A percentile compares a stretch with the other conserved stretches of the same genome.
These are phyloP conservation scores for Cordyceps cateniannulata DNA, from an alignment of 2,329 filamentous ascomycete species.

Conservation along the genomic window DNA sequence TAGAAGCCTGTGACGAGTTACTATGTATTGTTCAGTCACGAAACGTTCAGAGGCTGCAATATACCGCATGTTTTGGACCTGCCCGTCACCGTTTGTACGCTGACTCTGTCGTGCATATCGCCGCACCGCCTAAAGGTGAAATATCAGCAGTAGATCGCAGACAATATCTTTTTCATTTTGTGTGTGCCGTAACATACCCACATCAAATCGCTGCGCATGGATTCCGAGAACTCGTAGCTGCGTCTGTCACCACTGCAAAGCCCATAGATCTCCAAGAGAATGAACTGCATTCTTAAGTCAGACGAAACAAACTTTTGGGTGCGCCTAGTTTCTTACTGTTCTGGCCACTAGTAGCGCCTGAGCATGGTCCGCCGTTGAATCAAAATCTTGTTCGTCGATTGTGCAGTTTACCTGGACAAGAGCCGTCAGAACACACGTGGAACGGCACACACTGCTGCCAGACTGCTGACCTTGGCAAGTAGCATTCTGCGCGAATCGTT, in stretches of 20 bases:
- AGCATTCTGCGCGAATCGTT: background rate
- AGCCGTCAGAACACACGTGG: background rate
- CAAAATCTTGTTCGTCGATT: background rate
- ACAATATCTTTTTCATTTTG: too few relatives aligned
- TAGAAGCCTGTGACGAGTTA: too few relatives aligned
- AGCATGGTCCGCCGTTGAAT: too few relatives aligned
- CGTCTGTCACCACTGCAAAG: background rate
- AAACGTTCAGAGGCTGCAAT: too few relatives aligned
- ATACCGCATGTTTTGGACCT: too few relatives aligned
- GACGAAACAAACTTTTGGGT: too few relatives aligned
- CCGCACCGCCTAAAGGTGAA: background rate
- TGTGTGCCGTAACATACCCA: background rate
- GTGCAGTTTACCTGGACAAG: background rate
- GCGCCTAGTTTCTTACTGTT: too few relatives aligned
- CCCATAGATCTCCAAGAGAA: background rate
- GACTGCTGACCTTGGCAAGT: background rate
- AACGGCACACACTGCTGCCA: background rate
- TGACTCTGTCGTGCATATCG: background rate
- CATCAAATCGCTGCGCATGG: background rate
- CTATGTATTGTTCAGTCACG: too few relatives aligned
- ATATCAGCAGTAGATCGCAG: too few relatives aligned
- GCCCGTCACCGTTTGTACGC: background rate
- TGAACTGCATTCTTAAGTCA: background rate
- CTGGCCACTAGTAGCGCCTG: too few relatives aligned
- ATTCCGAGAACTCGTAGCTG: background rate